Conservation (phyloP, 2,329 filamentous ascomycete genomes). For the Beauveria australis region DNA sequence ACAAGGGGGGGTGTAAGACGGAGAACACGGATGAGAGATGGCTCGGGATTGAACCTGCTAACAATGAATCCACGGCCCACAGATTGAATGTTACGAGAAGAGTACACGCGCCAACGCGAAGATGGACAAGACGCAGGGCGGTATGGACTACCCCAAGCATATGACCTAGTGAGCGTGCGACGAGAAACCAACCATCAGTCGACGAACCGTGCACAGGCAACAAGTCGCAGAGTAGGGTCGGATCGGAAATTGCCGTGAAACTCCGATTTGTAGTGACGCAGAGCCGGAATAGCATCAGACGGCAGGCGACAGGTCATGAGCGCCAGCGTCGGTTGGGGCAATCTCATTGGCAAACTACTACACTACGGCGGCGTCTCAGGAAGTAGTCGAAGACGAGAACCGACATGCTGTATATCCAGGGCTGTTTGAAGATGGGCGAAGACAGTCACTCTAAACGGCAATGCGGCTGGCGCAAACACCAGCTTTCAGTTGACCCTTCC, state of each 20-base stretch:
- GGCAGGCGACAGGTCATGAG: not conserved
- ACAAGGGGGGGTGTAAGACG: not conserved
- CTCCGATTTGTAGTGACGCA: not conserved
- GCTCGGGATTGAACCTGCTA: not conserved
- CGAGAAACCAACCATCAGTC: not conserved
- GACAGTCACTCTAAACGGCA: too few relatives aligned
- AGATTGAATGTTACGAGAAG: not conserved
- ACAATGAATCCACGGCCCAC: not conserved
- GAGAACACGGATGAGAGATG: not conserved
- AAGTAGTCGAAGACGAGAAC: too few relatives aligned
- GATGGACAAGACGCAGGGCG: not conserved
- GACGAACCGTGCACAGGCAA: not conserved
- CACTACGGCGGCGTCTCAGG: too few relatives aligned
- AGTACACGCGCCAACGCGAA: not conserved
- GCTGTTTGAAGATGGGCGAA: too few relatives aligned
- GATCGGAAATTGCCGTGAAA: not conserved
- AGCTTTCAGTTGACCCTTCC: too few relatives aligned
- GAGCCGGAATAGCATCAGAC: not conserved
- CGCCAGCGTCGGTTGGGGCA: too few relatives aligned
- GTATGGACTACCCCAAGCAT: not conserved
- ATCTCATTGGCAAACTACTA: too few relatives aligned
- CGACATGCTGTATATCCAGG: too few relatives aligned
- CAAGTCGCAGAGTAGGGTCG: not conserved
- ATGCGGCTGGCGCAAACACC: too few relatives aligned
- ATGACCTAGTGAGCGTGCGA: too few relatives aligned